Percentiles rank a stretch among this genome's conserved stretches.
Evolutionary conservation across 1,284 basidiomycete species (phyloP).

Genomic region (Salmacisia buchloeana): DNA sequence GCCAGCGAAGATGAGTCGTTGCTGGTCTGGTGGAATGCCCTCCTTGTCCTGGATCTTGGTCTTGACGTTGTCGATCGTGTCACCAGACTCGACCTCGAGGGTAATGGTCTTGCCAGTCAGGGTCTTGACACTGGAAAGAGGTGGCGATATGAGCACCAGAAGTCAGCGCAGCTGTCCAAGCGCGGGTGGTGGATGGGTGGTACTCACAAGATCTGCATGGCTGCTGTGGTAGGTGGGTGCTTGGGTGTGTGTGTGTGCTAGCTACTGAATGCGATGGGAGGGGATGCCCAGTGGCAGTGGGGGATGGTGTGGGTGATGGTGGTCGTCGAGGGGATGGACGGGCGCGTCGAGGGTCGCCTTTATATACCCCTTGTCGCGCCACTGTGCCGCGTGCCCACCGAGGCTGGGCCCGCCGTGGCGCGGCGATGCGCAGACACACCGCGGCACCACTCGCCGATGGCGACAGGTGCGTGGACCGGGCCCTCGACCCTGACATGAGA

Average conservation of each 20-base stretch:
- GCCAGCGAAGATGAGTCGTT: slow-evolving; percentile 94
- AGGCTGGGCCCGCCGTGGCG: no score
- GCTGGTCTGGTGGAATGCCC: slow-evolving; percentile 88
- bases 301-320: no score
- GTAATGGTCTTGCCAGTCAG: slow-evolving; percentile 53
- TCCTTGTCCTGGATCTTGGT: slow-evolving; percentile 52
- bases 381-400: no score
- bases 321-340: no score
- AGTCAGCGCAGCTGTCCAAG: not conserved
- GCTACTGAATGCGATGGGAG: no score
- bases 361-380: no score
- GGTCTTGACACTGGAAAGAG: slow-evolving; percentile 24
- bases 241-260: not conserved
- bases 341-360: no score
- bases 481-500: no score
- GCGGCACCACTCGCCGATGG: no score
- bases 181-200: not conserved
- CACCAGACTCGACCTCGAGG: slow-evolving; percentile 49
- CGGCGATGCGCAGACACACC: no score
- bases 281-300: no score
- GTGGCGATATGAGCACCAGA: not conserved
- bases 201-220: slow-evolving; percentile 14
- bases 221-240: not conserved
- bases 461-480: no score
- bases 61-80: slow-evolving; percentile 63